phyloP scores from a whole-genome alignment of 176 grass and related monocot species.

The Musa beccarii region DNA sequence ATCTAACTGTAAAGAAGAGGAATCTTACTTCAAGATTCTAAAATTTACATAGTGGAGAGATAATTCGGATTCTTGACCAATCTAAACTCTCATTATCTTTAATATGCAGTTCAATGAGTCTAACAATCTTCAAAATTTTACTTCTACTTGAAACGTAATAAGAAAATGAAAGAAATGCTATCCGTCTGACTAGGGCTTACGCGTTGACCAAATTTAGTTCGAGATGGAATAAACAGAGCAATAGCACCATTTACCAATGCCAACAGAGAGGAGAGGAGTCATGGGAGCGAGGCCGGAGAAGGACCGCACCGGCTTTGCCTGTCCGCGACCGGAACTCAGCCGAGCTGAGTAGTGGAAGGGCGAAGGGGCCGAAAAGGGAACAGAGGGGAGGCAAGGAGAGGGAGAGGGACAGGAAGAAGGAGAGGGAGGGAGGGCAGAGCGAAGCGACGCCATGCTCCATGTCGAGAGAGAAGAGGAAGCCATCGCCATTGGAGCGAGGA shows the following conservation, averaged over 20 bases:
- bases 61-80: too few relatives aligned
- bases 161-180: background rate
- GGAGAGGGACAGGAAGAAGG: background rate
- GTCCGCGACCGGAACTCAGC: slow-evolving; percentile 7
- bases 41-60: background rate
- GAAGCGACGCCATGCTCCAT: slow-evolving; percentile 51
- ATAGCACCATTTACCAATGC: slow-evolving; percentile 26
- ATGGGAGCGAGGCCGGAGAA: slow-evolving; percentile 53
- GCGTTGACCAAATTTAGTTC: background rate
- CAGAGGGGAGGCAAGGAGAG: background rate
- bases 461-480: slow-evolving; percentile 40
- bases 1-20: background rate
- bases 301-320: slow-evolving; percentile 23
- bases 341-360: slow-evolving; percentile 10
- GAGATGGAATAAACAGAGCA: background rate
- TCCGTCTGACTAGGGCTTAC: background rate
- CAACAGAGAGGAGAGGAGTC: slow-evolving; percentile 25
- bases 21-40: background rate
- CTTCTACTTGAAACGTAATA: background rate
- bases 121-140: too few relatives aligned
- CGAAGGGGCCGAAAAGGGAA: background rate
- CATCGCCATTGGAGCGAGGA: slow-evolving; percentile 38
- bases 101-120: too few relatives aligned
- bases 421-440: slow-evolving; percentile 38
- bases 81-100: too few relatives aligned